Percentiles rank a stretch among this genome's conserved stretches.
These are phyloP conservation scores for Picocystis sp. DNA, from an alignment of 163 green algal genomes.

Conservation along the genomic window DNA sequence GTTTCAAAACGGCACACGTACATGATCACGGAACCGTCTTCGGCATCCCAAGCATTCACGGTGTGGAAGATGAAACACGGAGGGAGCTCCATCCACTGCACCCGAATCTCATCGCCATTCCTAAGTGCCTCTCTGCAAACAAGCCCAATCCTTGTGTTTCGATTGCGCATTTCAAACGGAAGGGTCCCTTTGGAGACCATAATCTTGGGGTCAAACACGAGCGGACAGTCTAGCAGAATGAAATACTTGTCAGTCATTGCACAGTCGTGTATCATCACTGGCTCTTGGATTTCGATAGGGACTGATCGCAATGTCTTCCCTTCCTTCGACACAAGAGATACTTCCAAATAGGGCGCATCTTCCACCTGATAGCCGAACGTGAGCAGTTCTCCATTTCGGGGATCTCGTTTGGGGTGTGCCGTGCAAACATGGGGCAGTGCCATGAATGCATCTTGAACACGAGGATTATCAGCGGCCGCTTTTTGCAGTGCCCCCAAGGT, in stretches of 20 bases:
- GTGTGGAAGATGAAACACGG: conserved; percentile 3
- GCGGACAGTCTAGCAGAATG: conserved; percentile 6
- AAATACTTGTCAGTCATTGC: conserved; percentile 7
- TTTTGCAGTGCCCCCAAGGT: too few relatives aligned
- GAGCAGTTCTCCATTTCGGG: conserved; percentile 1
- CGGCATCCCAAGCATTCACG: conserved; percentile 3
- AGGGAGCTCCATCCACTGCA: neutral
- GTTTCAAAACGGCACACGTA: too few relatives aligned
- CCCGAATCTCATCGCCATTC: too few relatives aligned
- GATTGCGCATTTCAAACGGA: too few relatives aligned
- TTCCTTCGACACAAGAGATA: neutral
- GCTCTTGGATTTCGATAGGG: neutral
- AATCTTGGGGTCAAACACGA: conserved; percentile 1
- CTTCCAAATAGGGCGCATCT: neutral
- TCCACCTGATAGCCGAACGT: neutral
- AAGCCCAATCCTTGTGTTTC: too few relatives aligned
- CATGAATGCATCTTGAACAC: too few relatives aligned
- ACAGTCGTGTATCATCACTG: conserved; percentile 7
- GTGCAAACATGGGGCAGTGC: neutral
- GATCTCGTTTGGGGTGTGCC: conserved; percentile 2
- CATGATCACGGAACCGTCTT: too few relatives aligned
- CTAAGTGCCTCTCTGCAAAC: too few relatives aligned
- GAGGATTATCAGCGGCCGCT: too few relatives aligned
- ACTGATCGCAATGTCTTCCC: conserved; percentile 1
- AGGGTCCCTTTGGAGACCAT: too few relatives aligned